Evolutionary conservation across 345 rosid genomes (phyloP), one percentile per base, ranked within the genome.

Genomic region (Gynandropsis gynandra): DNA sequence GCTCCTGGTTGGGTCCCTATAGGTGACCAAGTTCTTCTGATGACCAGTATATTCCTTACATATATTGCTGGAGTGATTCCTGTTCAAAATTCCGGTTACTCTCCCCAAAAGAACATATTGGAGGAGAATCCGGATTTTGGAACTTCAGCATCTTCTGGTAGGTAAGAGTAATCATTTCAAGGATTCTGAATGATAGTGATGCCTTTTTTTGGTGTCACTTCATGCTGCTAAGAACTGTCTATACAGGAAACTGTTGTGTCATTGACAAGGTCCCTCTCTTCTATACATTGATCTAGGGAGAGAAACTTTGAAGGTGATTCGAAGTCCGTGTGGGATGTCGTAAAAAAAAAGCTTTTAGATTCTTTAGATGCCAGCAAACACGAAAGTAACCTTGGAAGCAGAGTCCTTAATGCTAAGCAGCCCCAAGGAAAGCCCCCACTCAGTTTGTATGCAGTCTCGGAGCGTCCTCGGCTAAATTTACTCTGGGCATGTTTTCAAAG

Each of bases 41-140:
- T 80, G 66, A 56, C 82, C 32, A 79, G 87, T 65, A 72, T 90
- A 47, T 76, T 81, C 59, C 95, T 90, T 34, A 77, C 96, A 0
- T 84, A 80, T 62, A 42, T 79, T 74, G 95, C 92, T 58, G 96
- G 98, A 63, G 89, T 84, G 47, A 63, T 87, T 65, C 89, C 98
- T 43, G 14, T 65, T 58, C 66, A 54, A 62, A 74, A 64, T 45
- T 61, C 82, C 13, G 47, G 38, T 58, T 66, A 54, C 52, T 54
- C 68, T 48, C 44, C 71, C 15, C 62, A 21, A 61, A 70, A 68
- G 42, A 66, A n/a, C n/a, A n/a, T n/a, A n/a, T n/a, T n/a, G n/a
- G n/a, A n/a, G n/a, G n/a, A n/a, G n/a, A n/a, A n/a, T n/a, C n/a
- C n/a, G n/a, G n/a, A n/a, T n/a, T n/a, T n/a, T n/a, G n/a, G n/a